phyloP scores from a whole-genome alignment of 805 yeast genomes.

The Candida vaughaniae region DNA sequence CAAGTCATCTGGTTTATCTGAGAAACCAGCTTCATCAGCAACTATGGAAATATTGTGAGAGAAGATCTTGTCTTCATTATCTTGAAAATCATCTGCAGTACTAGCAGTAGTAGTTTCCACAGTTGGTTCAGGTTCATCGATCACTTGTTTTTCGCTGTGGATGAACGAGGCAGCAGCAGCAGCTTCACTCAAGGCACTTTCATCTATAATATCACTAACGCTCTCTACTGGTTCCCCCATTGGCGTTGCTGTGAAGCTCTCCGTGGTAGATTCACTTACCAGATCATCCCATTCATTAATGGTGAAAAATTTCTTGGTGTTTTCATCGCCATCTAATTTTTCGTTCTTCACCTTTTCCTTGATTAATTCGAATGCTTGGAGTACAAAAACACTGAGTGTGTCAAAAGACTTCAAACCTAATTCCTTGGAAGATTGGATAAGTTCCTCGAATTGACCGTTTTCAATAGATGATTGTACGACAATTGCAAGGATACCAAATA shows the following conservation, averaged over 20 bases:
- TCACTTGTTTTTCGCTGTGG: too few relatives aligned
- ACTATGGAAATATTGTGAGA: background rate
- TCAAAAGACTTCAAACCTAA: constrained; percentile 7
- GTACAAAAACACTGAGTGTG: constrained; percentile 19
- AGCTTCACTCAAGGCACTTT: constrained; percentile 7
- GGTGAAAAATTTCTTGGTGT: constrained; percentile 21
- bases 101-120: constrained; percentile 5
- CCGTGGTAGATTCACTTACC: background rate
- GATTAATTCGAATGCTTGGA: constrained; percentile 21
- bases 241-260: constrained; percentile 4
- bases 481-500: constrained; percentile 31
- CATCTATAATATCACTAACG: constrained; percentile 10
- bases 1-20: background rate
- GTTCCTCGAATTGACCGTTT: constrained; percentile 31
- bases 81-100: background rate
- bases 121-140: background rate
- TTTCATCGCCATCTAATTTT: constrained; percentile 22
- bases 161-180: too few relatives aligned
- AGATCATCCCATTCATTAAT: constrained; percentile 20
- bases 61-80: background rate
- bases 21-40: background rate
- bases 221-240: constrained; percentile 10
- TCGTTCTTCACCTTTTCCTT: constrained; percentile 28
- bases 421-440: constrained; percentile 15
- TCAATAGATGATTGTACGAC: constrained; percentile 35